These are phyloP conservation scores for Mycena kentingensis DNA, from an alignment of 768 basidiomycete genomes.

Conservation along the genomic window DNA sequence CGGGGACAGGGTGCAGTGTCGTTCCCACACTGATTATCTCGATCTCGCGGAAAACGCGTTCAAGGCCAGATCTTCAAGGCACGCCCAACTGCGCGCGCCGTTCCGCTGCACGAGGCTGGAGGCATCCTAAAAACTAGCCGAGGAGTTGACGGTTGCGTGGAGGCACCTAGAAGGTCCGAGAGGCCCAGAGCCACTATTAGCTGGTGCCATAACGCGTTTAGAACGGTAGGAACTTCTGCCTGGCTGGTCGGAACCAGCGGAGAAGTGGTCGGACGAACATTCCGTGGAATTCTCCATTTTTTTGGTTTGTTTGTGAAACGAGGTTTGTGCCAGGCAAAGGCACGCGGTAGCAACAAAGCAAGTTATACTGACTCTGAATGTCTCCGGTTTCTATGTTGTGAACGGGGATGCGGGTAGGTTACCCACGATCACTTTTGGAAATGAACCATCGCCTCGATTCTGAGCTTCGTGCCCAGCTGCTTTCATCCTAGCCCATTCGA, in stretches of 20 bases:
- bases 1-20: too few species aligned
- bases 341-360: not conserved
- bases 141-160: slow-evolving; percentile 5
- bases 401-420: not conserved
- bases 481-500: not conserved
- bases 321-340: slow-evolving; percentile 7
- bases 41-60: not conserved
- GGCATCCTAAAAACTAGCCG: not conserved
- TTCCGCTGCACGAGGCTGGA: not conserved
- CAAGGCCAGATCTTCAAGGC: not conserved
- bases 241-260: slow-evolving; percentile 9
- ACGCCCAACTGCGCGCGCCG: not conserved
- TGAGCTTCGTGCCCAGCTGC: not conserved
- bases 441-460: not conserved
- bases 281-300: not conserved
- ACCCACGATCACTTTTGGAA: not conserved
- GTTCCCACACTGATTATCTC: not conserved
- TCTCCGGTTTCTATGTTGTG: not conserved
- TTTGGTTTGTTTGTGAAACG: not conserved
- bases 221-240: not conserved
- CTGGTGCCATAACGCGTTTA: slow-evolving; percentile 13
- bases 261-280: slow-evolving; percentile 7
- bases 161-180: slow-evolving; percentile 18
- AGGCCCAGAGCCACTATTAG: slow-evolving; percentile 3
- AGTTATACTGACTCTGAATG: not conserved